Percentiles rank a stretch among this genome's conserved stretches.
These are phyloP conservation scores for Clonostachys solani DNA, from an alignment of 2,329 filamentous ascomycete genomes.

Conservation along the genomic window DNA sequence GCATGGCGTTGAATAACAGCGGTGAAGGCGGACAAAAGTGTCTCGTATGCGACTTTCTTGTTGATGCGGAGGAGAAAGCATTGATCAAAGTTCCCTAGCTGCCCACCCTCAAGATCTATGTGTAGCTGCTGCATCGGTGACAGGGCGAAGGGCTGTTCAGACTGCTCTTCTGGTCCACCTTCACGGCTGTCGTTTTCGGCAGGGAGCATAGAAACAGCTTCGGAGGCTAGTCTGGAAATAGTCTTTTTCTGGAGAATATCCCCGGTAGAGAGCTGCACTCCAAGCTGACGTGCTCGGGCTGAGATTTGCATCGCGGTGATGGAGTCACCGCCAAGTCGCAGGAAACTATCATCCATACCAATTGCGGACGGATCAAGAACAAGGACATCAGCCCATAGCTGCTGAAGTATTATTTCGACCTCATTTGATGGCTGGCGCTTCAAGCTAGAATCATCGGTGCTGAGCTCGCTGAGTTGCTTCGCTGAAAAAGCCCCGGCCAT, in stretches of 20 bases:
- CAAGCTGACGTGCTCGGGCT: slow-evolving; percentile 19
- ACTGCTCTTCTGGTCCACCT: too few species aligned
- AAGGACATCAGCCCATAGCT: slow-evolving; percentile 20
- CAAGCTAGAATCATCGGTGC: too few species aligned
- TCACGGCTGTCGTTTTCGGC: not conserved
- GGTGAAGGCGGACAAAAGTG: not conserved
- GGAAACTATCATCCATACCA: slow-evolving; percentile 26
- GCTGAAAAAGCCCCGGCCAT: not conserved
- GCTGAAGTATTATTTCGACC: not conserved
- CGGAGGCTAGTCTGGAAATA: slow-evolving; percentile 1
- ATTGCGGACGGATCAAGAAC: slow-evolving; percentile 17
- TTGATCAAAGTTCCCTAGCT: not conserved
- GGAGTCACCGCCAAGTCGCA: slow-evolving; percentile 36
- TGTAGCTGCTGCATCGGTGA: slow-evolving; percentile 4
- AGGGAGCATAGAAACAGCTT: not conserved
- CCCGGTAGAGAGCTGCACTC: not conserved
- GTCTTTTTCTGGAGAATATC: slow-evolving; percentile 6
- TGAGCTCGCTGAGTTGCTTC: not conserved
- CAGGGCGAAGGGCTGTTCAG: not conserved
- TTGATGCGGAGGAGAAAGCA: not conserved
- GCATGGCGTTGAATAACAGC: not conserved
- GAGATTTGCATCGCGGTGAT: slow-evolving; percentile 37
- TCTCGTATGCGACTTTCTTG: not conserved
- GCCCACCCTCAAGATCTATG: not conserved
- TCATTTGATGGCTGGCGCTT: not conserved